Conservation (phyloP, 2,329 filamentous ascomycete species). For the Pseudogymnoascus sp. region DNA sequence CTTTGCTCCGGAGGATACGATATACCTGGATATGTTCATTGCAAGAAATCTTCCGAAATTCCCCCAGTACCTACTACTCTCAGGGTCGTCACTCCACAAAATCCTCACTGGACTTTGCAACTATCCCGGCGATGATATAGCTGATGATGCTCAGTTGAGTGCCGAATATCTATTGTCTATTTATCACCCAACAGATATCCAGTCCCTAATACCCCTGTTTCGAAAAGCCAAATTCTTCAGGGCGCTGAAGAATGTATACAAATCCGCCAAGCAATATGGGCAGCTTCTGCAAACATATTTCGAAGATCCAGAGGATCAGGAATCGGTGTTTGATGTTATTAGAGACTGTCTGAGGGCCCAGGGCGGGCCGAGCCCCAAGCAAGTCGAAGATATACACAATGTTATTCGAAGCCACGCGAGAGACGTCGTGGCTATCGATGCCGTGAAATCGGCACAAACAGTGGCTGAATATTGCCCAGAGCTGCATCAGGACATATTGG, state of each 20-base stretch:
- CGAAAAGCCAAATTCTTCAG: conserved; percentile 77
- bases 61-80: conserved; percentile 85
- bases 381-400: conserved; percentile 60
- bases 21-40: conserved; percentile 98
- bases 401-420: conserved; percentile 49
- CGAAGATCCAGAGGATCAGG: conserved; percentile 69
- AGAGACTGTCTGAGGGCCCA: conserved; percentile 61
- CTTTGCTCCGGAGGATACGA: conserved; percentile 72
- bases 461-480: conserved; percentile 47
- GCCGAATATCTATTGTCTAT: conserved; percentile 89
- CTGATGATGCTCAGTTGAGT: conserved; percentile 93
- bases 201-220: conserved; percentile 67
- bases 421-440: conserved; percentile 49
- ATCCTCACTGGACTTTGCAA: conserved; percentile 76
- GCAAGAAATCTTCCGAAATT: conserved; percentile 94
- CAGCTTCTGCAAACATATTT: conserved; percentile 75
- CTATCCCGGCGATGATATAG: conserved; percentile 70
- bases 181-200: conserved; percentile 80
- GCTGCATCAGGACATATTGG: conserved; percentile 46
- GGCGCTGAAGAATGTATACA: conserved; percentile 84
- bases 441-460: conserved; percentile 44
- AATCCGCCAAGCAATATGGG: conserved; percentile 67
- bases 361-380: conserved; percentile 44
- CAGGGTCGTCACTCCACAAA: conserved; percentile 74
- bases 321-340: conserved; percentile 71